Evolutionary conservation across 116 monocot species (phyloP).

Genomic region (Trichopus zeylanicus): DNA sequence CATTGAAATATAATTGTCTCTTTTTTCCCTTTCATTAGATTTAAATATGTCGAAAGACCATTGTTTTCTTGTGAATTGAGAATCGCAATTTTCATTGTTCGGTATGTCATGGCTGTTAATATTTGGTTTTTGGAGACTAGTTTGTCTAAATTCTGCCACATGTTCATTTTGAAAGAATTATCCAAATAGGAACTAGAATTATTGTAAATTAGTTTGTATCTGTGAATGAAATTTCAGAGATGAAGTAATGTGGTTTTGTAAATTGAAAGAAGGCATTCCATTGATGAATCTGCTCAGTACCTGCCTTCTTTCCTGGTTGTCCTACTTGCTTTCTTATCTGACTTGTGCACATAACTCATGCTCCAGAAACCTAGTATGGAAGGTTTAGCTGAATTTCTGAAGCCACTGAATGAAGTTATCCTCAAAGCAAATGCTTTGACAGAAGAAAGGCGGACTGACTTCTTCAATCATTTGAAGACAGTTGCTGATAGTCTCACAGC

Average conservation of each 20-base stretch:
- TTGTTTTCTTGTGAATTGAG: too few relatives aligned
- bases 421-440: constrained; percentile 75
- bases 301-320: neutral
- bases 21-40: neutral
- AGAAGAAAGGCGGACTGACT: constrained; percentile 77
- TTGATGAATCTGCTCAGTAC: too few relatives aligned
- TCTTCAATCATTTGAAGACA: constrained; percentile 87
- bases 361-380: constrained; percentile 72
- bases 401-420: constrained; percentile 85
- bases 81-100: too few relatives aligned
- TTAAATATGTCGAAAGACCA: too few relatives aligned
- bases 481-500: constrained; percentile 83
- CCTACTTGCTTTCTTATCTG: neutral
- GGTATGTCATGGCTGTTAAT: too few relatives aligned
- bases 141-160: too few relatives aligned
- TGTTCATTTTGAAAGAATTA: too few relatives aligned
- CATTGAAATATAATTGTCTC: neutral
- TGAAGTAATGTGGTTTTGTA: neutral
- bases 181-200: too few relatives aligned
- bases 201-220: too few relatives aligned
- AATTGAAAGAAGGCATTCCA: neutral
- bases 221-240: too few relatives aligned
- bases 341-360: constrained; percentile 5
- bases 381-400: constrained; percentile 63
- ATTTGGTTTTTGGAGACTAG: too few relatives aligned